Evolutionary conservation across 1,139 yeast genomes (phyloP), one percentile per base, ranked within the genome.

Genomic region (Diutina neorugosa): DNA sequence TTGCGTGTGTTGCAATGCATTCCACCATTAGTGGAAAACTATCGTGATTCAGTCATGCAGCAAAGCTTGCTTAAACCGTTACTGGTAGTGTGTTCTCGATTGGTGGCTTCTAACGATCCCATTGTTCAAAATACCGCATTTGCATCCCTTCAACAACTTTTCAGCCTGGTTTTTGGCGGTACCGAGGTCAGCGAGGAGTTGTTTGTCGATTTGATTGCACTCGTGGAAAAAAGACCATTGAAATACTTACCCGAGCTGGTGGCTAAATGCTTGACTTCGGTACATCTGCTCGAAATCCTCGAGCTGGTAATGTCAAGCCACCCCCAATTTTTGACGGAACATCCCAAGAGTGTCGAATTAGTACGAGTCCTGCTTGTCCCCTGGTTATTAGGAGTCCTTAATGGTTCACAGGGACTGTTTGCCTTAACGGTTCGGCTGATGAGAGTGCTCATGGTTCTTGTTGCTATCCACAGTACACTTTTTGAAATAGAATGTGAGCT

Each of bases 111-210:
- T 57, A 86, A 85, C 59, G 77, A 84, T 4, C 81, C 86, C 0
- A 86, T 87, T 57, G 96, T 93, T 3, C 76, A 81, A n/a, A 91
- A 90, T 60, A 87, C 98, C 0, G 97, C 97, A 0, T 82, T 89
- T 51, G 98, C 98, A 1, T 89, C 98, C 1, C 76, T 90, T 51
- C 95, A 90, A 59, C 98, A 93, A 64, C 69, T 93, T 51, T 78
- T 90, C 52, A 80, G 85, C 44, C 80, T 85, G 43, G 77, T 89
- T 0, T 91, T 84, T 64, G 41, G 41, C 6, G 40, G 18, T 27
- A 19, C 20, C 23, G 40, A 46, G 7, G 40, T n/a, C 4, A 18
- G 23, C 7, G 50, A 27, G 20, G 19, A 34, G 9, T 27, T 46
- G 11, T 46, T 46, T 12, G 23, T 16, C 18, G 50, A 46, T 12